Evolutionary conservation across 1,284 basidiomycete genomes (phyloP), one percentile per base, ranked within the genome.

Genomic region (Farysia itapuensis): DNA sequence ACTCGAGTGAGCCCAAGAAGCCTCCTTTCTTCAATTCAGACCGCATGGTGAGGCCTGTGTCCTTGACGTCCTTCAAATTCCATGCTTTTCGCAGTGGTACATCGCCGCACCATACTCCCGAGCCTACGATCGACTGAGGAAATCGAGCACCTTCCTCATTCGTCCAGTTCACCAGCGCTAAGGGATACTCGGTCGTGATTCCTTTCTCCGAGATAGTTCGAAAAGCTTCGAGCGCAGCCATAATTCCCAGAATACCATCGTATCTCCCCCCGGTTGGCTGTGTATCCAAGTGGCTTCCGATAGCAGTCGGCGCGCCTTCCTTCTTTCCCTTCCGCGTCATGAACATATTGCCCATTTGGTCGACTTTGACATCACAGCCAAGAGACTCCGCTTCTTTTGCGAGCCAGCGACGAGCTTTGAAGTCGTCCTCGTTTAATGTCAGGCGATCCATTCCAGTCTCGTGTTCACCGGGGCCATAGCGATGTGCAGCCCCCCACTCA

Each of bases 321-420:
- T 36, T 44, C 21, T 48, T 51, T 20, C 72, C 72, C 0, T 48
- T 39, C 1, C 60, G 59, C 24, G 70, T 49, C 24, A 60, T 63
- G 35, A 75, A 77, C 49, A 76, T 72, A 66, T 76, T 77, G 25
- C 75, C 75, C 66, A 76, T 75, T 20, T 54, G 26, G 20, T 64
- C 60, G 2, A 56, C 37, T 12, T 53, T 61, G 20, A 76, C 70
- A 4, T 30, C 30, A 51, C 74, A 76, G 1, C 72, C 74, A 2
- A 77, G 60, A 25, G 56, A 43, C 42, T 67, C 42, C 19, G 60
- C 47, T 49, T 76, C 67, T 24, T 45, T 34, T 11, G 52, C 37
- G 43, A 75, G 69, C 75, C 74, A 77, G 25, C 67, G 52, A 43
- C 75, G 61, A 29, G 68, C 74, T 12, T 26, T 30, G 12, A 60